Evolutionary conservation across 139 green algal genomes (phyloP).

Genomic region (Gonium pectorale): DNA sequence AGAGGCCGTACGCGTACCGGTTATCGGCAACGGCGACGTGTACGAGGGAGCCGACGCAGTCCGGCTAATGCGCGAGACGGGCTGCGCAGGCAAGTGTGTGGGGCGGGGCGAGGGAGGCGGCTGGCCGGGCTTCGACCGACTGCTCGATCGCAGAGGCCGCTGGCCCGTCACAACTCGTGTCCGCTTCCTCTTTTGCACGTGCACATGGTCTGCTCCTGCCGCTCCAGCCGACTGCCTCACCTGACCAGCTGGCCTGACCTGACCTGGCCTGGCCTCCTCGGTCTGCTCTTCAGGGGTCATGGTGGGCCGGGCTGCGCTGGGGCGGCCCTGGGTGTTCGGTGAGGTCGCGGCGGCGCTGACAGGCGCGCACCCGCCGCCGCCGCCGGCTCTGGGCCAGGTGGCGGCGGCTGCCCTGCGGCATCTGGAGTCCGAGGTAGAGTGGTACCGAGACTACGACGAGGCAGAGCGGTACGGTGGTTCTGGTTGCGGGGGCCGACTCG

Average conservation of each 20-base stretch:
- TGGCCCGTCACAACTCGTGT: too few relatives aligned
- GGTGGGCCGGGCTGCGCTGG: conserved; percentile 60
- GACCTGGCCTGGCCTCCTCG: too few relatives aligned
- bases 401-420: neutral
- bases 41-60: conserved; percentile 60
- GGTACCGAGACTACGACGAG: conserved; percentile 30
- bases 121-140: too few relatives aligned
- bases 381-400: conserved; percentile 1
- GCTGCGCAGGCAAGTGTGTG: conserved; percentile 46
- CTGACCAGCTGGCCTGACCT: too few relatives aligned
- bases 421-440: conserved; percentile 40
- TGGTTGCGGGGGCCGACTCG: too few relatives aligned
- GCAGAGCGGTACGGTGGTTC: conserved; percentile 43
- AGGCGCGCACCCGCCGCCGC: neutral
- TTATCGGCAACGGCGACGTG: conserved; percentile 73
- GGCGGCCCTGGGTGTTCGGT: conserved; percentile 58
- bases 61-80: conserved; percentile 54
- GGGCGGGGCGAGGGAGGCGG: too few relatives aligned
- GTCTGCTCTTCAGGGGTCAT: conserved; percentile 56
- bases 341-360: conserved; percentile 45
- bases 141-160: too few relatives aligned
- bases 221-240: neutral
- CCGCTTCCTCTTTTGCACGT: too few relatives aligned
- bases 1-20: conserved; percentile 49
- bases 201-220: too few relatives aligned